These are phyloP conservation scores for Simmondsia chinensis DNA, from an alignment of 148 eudicot species.

Conservation along the genomic window DNA sequence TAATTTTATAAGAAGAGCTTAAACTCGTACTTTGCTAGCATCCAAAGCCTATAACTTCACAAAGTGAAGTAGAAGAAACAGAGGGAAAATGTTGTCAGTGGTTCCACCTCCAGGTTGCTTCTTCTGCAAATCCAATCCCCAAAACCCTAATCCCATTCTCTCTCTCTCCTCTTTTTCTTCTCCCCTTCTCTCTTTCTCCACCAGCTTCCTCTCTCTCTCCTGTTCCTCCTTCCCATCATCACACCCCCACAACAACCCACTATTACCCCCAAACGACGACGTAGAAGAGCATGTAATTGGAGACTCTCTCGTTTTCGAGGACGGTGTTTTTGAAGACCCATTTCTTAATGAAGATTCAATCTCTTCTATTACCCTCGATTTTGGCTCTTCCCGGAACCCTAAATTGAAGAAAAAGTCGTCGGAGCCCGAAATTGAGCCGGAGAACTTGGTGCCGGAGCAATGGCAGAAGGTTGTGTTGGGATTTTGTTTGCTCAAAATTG, in stretches of 20 bases:
- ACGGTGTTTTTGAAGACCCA: constrained; percentile 76
- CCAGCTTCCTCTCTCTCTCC: neutral
- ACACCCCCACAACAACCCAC: neutral
- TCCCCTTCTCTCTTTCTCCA: neutral
- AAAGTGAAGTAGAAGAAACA: too few relatives aligned
- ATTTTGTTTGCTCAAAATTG: too few relatives aligned
- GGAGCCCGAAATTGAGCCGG: constrained; percentile 18
- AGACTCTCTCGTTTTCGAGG: constrained; percentile 78
- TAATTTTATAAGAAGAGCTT: too few relatives aligned
- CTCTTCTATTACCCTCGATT: neutral
- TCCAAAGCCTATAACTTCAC: too few relatives aligned
- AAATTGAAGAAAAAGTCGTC: neutral
- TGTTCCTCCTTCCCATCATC: neutral
- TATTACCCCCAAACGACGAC: constrained; percentile 10
- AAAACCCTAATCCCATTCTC: neutral
- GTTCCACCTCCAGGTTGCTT: too few relatives aligned
- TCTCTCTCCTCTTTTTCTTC: neutral
- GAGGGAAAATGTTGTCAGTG: too few relatives aligned
- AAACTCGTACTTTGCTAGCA: too few relatives aligned
- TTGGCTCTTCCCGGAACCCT: neutral
- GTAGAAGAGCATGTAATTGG: constrained; percentile 62
- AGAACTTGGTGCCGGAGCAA: constrained; percentile 61
- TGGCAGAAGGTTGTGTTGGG: too few relatives aligned
- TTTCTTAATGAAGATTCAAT: constrained; percentile 12
- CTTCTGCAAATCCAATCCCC: too few relatives aligned